Evolutionary conservation across 805 yeast genomes (phyloP).

Genomic region (Metschnikowia amazonensis): DNA sequence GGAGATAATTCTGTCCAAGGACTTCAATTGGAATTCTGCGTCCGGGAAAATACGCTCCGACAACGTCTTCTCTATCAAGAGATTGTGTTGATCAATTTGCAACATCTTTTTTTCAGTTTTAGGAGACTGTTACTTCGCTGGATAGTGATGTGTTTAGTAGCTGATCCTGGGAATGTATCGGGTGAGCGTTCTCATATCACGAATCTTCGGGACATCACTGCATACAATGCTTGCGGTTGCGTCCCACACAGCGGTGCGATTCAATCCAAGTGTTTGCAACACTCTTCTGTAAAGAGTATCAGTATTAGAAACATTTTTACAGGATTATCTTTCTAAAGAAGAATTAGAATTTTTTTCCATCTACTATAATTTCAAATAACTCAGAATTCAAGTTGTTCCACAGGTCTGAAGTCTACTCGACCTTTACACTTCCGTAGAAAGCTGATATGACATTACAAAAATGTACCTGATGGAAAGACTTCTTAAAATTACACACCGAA

Average conservation of each 20-base stretch:
- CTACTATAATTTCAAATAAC: neutral
- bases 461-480: neutral
- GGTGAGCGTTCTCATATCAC: conserved; percentile 7
- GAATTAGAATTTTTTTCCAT: no score
- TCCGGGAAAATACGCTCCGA: conserved; percentile 60
- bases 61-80: conserved; percentile 76
- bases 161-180: neutral
- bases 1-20: conserved; percentile 80
- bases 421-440: neutral
- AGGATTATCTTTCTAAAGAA: no score
- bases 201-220: neutral
- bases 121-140: neutral
- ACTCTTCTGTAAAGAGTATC: neutral
- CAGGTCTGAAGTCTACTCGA: neutral
- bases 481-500: neutral
- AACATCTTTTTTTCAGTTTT: conserved; percentile 48
- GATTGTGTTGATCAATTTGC: conserved; percentile 79
- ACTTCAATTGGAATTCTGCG: conserved; percentile 24
- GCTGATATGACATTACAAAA: neutral
- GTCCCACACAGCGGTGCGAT: conserved; percentile 1
- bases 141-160: neutral
- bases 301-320: neutral
- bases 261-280: neutral
- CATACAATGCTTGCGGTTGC: conserved; percentile 4
- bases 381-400: neutral